Conservation (phyloP, 2,329 filamentous ascomycete species). For the Cyclaneusma minus region DNA sequence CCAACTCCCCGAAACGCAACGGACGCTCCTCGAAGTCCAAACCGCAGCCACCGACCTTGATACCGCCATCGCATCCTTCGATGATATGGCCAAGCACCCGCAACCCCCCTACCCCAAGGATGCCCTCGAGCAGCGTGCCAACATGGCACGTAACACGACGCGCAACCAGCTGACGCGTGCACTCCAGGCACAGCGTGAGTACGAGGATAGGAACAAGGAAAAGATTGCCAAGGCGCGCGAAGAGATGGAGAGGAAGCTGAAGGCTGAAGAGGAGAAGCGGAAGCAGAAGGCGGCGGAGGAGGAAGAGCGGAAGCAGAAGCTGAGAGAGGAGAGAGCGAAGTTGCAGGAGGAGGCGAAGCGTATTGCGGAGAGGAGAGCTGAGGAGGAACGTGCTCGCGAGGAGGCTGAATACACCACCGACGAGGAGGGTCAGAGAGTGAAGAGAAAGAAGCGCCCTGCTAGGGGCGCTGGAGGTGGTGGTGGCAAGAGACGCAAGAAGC, state of each 20-base stretch:
- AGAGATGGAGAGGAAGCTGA: slow-evolving; percentile 65
- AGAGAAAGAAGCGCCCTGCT: slow-evolving; percentile 53
- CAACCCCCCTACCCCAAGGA: slow-evolving; percentile 75
- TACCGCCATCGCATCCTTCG: slow-evolving; percentile 61
- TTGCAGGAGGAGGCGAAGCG: slow-evolving; percentile 64
- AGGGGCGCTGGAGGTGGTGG: slow-evolving; percentile 21
- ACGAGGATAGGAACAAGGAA: slow-evolving; percentile 83
- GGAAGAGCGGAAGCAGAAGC: slow-evolving; percentile 60
- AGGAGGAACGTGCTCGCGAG: slow-evolving; percentile 51
- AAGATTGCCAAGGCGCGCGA: slow-evolving; percentile 71
- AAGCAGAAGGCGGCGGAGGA: slow-evolving; percentile 52
- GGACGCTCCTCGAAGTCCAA: slow-evolving; percentile 67
- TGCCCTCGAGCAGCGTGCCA: slow-evolving; percentile 86
- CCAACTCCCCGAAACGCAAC: slow-evolving; percentile 56
- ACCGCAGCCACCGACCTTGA: slow-evolving; percentile 69
- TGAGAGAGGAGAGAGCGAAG: slow-evolving; percentile 71
- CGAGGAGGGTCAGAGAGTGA: slow-evolving; percentile 64
- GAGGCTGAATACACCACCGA: slow-evolving; percentile 73
- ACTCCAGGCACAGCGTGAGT: slow-evolving; percentile 71
- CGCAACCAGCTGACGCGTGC: slow-evolving; percentile 80
- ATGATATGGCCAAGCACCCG: slow-evolving; percentile 45
- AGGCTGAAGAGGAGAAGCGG: slow-evolving; percentile 62
- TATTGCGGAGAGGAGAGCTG: slow-evolving; percentile 53
- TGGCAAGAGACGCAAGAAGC: slow-evolving; percentile 25
- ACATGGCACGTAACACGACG: slow-evolving; percentile 94